Evolutionary conservation across 139 green algal species (phyloP), one percentile per base, ranked within the genome.

Genomic region (Chlamydomonas sp.): DNA sequence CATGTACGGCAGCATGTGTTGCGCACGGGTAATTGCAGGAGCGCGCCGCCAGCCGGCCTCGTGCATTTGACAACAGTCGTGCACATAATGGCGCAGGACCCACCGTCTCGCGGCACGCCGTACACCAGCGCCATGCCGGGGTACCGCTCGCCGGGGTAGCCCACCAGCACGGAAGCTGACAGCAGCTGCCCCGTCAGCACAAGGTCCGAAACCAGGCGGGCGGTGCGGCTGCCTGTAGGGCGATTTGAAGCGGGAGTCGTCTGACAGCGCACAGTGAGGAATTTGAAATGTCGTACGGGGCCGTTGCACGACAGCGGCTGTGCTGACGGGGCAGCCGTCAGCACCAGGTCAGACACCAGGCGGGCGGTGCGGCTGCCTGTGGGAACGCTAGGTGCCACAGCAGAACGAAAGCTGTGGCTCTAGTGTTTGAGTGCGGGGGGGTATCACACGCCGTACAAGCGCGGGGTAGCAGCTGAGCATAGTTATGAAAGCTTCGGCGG

Each of bases 61-160:
- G 31, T 49, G 31, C 31, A 49, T 49, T 49, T 49, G 31, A 49
- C 31, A 49, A 0, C 31, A 49, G 31, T 49, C 31, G 31, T 49
- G 31, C 31, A 49, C 31, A 49, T 49, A 49, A 0, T 49, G 31
- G 31, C 31, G 31, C 31, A 49, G 6, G 57, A 74, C 71, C 0
- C 78, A 91, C 91, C 91, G 60, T 86, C 18, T 2, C 58, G 31
- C 0, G 91, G 89, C 4, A 92, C 77, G 76, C 85, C 89, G 62
- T 78, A 87, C 78, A 91, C 86, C 62, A 93, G 77, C 16, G 82
- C 76, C 74, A 93, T 49, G 0, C 88, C 88, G 20, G 95, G 71
- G 63, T 94, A 89, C 88, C 95, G 92, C 49, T 97, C 94, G 0
- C 91, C 95, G 0, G 96, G 95, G 78, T 93, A 97, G 59, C 75